Percentiles rank a stretch among this genome's conserved stretches.
These are phyloP conservation scores for Claviceps citrina DNA, from an alignment of 2,329 filamentous ascomycete genomes.

Conservation along the genomic window DNA sequence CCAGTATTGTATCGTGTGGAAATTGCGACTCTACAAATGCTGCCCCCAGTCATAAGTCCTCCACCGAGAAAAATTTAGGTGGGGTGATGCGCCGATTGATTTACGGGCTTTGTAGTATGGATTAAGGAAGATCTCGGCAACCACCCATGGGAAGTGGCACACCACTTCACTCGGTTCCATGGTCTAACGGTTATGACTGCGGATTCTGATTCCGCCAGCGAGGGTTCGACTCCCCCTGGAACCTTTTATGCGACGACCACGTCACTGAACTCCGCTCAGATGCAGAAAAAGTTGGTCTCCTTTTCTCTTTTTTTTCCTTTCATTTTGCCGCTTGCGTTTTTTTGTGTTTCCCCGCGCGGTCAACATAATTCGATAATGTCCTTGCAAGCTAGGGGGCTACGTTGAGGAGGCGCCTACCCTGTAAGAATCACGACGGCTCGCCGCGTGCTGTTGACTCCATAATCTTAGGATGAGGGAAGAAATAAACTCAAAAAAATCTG, in stretches of 20 bases:
- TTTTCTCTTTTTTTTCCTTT: background rate
- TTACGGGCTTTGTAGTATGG: background rate
- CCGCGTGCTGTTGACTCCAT: no score
- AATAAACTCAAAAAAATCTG: no score
- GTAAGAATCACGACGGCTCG: no score
- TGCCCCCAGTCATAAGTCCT: background rate
- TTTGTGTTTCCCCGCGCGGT: background rate
- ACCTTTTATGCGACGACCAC: constrained; percentile 16
- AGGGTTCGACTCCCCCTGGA: constrained; percentile 22
- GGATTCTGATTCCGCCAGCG: constrained; percentile 23
- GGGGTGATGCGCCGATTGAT: constrained; percentile 14
- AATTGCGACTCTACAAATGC: constrained; percentile 2
- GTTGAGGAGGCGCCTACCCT: background rate
- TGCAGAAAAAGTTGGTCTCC: background rate
- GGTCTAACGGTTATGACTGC: constrained; percentile 24
- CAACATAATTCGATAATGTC: no score
- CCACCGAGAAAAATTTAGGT: constrained; percentile 20
- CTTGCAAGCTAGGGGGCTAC: no score
- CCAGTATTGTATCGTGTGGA: background rate
- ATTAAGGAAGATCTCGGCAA: background rate
- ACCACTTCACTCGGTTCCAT: constrained; percentile 18
- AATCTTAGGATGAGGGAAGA: no score
- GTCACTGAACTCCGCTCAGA: no score
- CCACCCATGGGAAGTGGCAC: constrained; percentile 13
- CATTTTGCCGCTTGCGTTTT: no score